Evolutionary conservation across 2,329 filamentous ascomycete genomes (phyloP), one percentile per base, ranked within the genome.

Genomic region (Ampelomyces quisqualis): DNA sequence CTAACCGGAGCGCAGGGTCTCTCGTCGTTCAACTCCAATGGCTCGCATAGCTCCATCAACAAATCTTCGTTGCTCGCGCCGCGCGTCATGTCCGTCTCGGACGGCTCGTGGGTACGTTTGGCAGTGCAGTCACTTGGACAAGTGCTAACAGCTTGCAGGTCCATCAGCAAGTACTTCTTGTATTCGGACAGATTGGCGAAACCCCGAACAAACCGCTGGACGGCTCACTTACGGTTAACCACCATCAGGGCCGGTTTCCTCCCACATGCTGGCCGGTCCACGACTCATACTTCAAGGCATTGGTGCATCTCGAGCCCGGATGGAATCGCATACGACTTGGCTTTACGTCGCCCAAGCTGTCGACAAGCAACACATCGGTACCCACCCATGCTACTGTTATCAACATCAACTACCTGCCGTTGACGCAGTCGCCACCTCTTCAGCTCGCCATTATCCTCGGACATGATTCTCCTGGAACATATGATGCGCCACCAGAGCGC

Each of bases 231-330:
- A 89, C 84, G 2, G 79, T 96, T 47, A 85, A 79, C 59, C 86
- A 93, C 59, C 80, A 90, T 54, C 87, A 95, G 67, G 89, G 95
- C 65, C 82, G 74, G 47, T 95, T 96, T 64, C 90, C 91, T 5
- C 74, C 87, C 0, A 86, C 83, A 9, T 78, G 77, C 53, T 97
- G 91, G 90, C 91, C 90, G 1, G 91, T 96, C 8, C 85, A 77
- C 63, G 85, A 89, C 49, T 94, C 88, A 3, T 84, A 90, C 66
- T 97, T 96, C 77, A 97, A 97, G 71, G 86, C 86, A 4, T 75
- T 97, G 20, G 78, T 96, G 7, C 89, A 95, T 67, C 79, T 98
- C n/a, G 82, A 86, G 50, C 90, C 93, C 4, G 93, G 93, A 1
- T 87, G 88, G 39, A 98, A 98, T 69, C 84, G 81, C 54, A 71